Percentiles rank a stretch among this genome's conserved stretches.
These are phyloP conservation scores for Papilionanthe hybrid DNA, from an alignment of 116 monocot genomes.

Conservation along the genomic window DNA sequence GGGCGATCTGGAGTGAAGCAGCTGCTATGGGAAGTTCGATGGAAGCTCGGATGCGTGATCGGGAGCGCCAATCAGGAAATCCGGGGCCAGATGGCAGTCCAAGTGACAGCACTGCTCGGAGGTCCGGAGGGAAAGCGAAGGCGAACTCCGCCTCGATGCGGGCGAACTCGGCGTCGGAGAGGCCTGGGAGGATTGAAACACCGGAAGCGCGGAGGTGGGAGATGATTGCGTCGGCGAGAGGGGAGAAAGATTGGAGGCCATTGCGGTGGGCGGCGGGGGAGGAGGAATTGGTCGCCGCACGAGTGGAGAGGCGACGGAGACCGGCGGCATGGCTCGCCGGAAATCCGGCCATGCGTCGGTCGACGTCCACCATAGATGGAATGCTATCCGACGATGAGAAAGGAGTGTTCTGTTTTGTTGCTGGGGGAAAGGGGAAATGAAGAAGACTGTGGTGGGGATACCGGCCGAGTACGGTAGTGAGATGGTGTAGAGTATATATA, in stretches of 20 bases:
- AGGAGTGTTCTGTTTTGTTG: too few species aligned
- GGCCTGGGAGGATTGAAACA: constrained; percentile 44
- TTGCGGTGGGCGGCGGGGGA: constrained; percentile 19
- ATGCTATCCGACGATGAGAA: background rate
- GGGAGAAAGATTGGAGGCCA: constrained; percentile 54
- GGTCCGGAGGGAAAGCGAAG: constrained; percentile 51
- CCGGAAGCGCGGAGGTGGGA: constrained; percentile 44
- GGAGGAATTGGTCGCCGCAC: constrained; percentile 41
- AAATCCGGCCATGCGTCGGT: constrained; percentile 42
- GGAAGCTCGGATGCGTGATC: constrained; percentile 16
- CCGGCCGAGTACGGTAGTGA: background rate
- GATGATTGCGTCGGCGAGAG: constrained; percentile 50
- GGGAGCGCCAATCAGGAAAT: constrained; percentile 74
- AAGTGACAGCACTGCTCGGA: constrained; percentile 39
- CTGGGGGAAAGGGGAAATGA: background rate
- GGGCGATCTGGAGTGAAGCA: constrained; percentile 53
- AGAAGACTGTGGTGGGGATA: background rate
- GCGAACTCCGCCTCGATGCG: constrained; percentile 32
- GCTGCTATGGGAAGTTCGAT: constrained; percentile 54
- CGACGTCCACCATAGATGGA: constrained; percentile 62
- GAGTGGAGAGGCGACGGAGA: constrained; percentile 60
- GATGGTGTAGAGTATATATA: background rate
- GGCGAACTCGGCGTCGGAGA: constrained; percentile 35
- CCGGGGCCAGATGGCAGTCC: constrained; percentile 33
- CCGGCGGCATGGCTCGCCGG: constrained; percentile 48